Percentiles rank a stretch among this genome's conserved stretches.
These are phyloP conservation scores for Lunasporangiospora selenospora DNA, from an alignment of 192 early-diverging fungal genomes.

Conservation along the genomic window DNA sequence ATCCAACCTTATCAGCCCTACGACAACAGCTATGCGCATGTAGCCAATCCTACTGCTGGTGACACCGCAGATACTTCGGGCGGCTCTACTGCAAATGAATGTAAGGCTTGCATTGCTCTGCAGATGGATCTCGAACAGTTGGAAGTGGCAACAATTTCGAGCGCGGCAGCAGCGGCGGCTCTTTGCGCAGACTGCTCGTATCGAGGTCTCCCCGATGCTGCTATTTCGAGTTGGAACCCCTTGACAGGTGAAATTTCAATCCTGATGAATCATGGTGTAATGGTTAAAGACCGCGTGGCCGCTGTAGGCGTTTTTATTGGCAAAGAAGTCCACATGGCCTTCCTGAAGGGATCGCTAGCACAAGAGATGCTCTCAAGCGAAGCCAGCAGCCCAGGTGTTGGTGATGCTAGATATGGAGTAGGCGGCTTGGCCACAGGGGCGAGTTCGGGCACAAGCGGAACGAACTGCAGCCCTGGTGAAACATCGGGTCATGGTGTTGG, in stretches of 20 bases:
- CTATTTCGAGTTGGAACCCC: slow-evolving; percentile 23
- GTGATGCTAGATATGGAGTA: too few relatives aligned
- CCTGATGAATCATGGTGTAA: slow-evolving; percentile 29
- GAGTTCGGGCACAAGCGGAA: too few relatives aligned
- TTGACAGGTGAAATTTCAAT: slow-evolving; percentile 16
- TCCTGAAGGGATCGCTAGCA: slow-evolving; percentile 37
- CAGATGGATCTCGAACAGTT: too few relatives aligned
- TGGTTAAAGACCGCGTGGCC: slow-evolving; percentile 30
- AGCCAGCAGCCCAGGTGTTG: background rate
- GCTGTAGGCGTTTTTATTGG: slow-evolving; percentile 46
- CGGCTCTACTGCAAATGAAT: too few relatives aligned
- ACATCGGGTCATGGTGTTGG: too few relatives aligned
- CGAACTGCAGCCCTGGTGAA: too few relatives aligned
- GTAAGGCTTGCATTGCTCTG: too few relatives aligned
- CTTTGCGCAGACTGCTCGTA: slow-evolving; percentile 24
- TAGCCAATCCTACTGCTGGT: background rate
- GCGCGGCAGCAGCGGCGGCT: background rate
- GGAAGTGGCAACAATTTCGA: slow-evolving; percentile 2
- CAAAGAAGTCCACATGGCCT: slow-evolving; percentile 43
- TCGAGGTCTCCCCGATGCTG: slow-evolving; percentile 35
- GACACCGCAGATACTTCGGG: background rate
- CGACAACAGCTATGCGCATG: too few relatives aligned
- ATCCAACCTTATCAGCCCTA: slow-evolving; percentile 19
- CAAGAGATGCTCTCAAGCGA: slow-evolving; percentile 30
- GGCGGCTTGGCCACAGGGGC: too few relatives aligned